phyloP scores from a whole-genome alignment of 2,329 filamentous ascomycete species.

The Paecilomyces niveus region DNA sequence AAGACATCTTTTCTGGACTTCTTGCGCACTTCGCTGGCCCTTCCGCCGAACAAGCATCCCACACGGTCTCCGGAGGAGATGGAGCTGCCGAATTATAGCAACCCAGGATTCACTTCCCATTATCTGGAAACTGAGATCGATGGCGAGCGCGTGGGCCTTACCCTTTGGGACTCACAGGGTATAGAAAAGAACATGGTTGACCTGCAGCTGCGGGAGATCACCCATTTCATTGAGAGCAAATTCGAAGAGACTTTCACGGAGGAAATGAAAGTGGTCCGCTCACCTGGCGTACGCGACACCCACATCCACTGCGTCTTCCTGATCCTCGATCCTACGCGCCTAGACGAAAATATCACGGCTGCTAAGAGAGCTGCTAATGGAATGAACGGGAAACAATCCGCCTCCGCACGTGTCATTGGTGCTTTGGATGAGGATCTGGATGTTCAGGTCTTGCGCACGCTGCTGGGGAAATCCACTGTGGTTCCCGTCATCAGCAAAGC shows the following conservation, averaged over 20 bases:
- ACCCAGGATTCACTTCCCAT: conserved; percentile 70
- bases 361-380: conserved; percentile 53
- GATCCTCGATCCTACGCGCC: conserved; percentile 75
- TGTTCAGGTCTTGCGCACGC: conserved; percentile 76
- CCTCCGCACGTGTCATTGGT: conserved; percentile 45
- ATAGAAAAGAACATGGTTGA: conserved; percentile 93
- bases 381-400: conserved; percentile 42
- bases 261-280: conserved; percentile 94
- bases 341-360: conserved; percentile 73
- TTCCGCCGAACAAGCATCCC: conserved; percentile 70
- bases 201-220: conserved; percentile 85
- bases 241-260: conserved; percentile 97
- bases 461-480: conserved; percentile 90
- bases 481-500: conserved; percentile 95
- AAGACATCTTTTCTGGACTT: conserved; percentile 98
- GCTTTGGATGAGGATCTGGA: conserved; percentile 84
- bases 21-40: conserved; percentile 74
- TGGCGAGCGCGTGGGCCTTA: conserved; percentile 81
- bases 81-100: conserved; percentile 42
- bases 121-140: conserved; percentile 95
- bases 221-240: conserved; percentile 89
- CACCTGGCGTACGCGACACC: conserved; percentile 87
- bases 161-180: conserved; percentile 93
- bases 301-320: conserved; percentile 96
- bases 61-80: conserved; percentile 52